Evolutionary conservation across 208 protist genomes (phyloP), one percentile per base, ranked within the genome.

Genomic region (Leishmania lainsoni): DNA sequence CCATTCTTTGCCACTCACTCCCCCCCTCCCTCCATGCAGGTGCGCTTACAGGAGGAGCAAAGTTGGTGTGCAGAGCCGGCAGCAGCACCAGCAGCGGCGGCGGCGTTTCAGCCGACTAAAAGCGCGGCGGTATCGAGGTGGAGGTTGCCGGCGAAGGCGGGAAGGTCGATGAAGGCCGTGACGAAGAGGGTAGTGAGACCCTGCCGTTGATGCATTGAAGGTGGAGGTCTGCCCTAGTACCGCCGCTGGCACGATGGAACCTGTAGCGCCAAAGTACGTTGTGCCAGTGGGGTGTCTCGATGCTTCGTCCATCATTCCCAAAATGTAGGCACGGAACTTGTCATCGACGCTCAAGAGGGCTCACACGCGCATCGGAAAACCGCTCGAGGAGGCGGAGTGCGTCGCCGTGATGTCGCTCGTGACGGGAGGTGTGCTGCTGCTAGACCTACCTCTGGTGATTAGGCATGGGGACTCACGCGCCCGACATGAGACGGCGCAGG

Each of bases 401-500:
- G 20, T n/a, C 65, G 16, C 17, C 48, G 6, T 10, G 20, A 48
- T 51, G 70, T 56, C 14, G 51, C 51, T 42, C 39, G 39, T 42
- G 6, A 58, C 32, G 20, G 74, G 12, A 58, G 51, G n/a, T 63
- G 61, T 48, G 63, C 63, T 26, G 45, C 17, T 69, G 39, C 35
- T 35, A 3, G 39, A 9, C 54, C 69, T 81, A 73, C n/a, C 76
- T 10, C 72, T 71, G 16, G 73, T 68, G 16, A 81, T 65, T 65
- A 29, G 71, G 48, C 39, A 81, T 72, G 6, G 77, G 73, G 0
- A 45, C 76, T 26, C 77, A 85, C 29, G 79, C 81, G 12, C 79
- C 77, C 35, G 78, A 52, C 81, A 85, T 85, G 12, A 85, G 42
- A 2, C 35, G 77, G 12, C 77, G 81, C 72, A 85, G 49, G 32